Conservation (phyloP, 1,139 yeast species). For the Nematodospora anomalae region DNA sequence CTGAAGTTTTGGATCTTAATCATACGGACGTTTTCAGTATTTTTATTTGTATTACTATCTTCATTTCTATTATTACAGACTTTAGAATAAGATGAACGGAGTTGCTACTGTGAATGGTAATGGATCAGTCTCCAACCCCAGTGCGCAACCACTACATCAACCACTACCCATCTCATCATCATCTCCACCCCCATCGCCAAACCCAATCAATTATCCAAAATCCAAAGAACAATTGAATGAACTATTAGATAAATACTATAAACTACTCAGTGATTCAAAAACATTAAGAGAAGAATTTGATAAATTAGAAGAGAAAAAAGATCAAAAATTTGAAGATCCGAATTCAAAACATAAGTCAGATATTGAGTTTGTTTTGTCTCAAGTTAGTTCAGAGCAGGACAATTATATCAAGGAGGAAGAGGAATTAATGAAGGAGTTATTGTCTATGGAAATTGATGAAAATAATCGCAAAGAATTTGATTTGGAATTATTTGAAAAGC, state of each 20-base stretch:
- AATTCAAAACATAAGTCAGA: conserved; percentile 22
- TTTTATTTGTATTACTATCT: neutral
- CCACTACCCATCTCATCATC: conserved; percentile 1
- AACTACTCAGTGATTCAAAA: conserved; percentile 12
- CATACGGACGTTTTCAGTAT: no score
- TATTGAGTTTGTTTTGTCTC: conserved; percentile 34
- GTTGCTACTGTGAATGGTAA: conserved; percentile 12
- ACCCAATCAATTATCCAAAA: conserved; percentile 23
- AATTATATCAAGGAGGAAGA: conserved; percentile 25
- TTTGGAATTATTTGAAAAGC: conserved; percentile 56
- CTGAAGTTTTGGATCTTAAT: no score
- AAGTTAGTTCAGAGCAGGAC: conserved; percentile 32
- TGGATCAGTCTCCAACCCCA: conserved; percentile 2
- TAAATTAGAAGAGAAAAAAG: conserved; percentile 10
- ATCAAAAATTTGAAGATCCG: conserved; percentile 19
- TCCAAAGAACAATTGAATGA: conserved; percentile 32
- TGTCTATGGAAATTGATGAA: conserved; percentile 9
- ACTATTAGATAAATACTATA: conserved; percentile 34
- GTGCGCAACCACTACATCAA: neutral
- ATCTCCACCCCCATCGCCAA: conserved; percentile 4
- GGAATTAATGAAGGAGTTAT: conserved; percentile 22
- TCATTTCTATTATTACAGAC: neutral
- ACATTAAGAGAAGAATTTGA: conserved; percentile 15
- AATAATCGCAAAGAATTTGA: conserved; percentile 32
- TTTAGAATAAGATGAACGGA: conserved; percentile 14